These are phyloP conservation scores for Eucalyptus erythrocorys DNA, from an alignment of 345 rosid genomes.

Conservation along the genomic window DNA sequence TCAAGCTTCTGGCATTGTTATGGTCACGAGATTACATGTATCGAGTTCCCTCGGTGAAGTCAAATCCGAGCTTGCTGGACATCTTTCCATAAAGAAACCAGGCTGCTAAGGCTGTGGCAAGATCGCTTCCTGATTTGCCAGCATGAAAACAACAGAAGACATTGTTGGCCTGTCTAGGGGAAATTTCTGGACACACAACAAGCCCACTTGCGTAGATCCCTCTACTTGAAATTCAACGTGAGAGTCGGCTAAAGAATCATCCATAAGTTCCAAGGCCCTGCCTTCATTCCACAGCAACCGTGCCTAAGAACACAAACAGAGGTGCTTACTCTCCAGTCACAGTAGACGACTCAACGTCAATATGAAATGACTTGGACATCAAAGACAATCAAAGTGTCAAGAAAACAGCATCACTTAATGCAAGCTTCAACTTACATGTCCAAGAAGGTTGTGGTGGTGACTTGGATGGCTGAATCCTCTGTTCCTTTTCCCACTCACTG, in stretches of 20 bases:
- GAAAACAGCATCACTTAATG: neutral
- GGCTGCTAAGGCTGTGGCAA: conserved; percentile 10
- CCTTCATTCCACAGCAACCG: conserved; percentile 7
- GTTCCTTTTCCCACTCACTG: conserved; percentile 32
- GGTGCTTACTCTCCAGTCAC: neutral
- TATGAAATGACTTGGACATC: neutral
- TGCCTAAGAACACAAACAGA: conserved; percentile 1
- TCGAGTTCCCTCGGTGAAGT: neutral
- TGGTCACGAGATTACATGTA: neutral
- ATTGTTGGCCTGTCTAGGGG: conserved; percentile 14
- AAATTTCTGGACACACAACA: conserved; percentile 8
- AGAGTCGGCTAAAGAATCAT: neutral
- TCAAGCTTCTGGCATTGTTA: neutral
- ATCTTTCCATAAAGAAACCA: conserved; percentile 1
- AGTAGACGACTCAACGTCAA: neutral
- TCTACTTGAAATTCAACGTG: neutral
- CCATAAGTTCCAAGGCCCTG: neutral
- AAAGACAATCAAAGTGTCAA: neutral
- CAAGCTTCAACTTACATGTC: conserved; percentile 1
- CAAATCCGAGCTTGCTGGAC: neutral
- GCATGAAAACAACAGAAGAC: conserved; percentile 2
- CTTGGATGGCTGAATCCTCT: conserved; percentile 22
- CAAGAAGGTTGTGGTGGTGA: conserved; percentile 6
- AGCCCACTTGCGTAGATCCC: conserved; percentile 4
- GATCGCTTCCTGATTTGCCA: neutral